phyloP scores from a whole-genome alignment of 345 rosid genomes.

The Eucalyptus pauciflora region DNA sequence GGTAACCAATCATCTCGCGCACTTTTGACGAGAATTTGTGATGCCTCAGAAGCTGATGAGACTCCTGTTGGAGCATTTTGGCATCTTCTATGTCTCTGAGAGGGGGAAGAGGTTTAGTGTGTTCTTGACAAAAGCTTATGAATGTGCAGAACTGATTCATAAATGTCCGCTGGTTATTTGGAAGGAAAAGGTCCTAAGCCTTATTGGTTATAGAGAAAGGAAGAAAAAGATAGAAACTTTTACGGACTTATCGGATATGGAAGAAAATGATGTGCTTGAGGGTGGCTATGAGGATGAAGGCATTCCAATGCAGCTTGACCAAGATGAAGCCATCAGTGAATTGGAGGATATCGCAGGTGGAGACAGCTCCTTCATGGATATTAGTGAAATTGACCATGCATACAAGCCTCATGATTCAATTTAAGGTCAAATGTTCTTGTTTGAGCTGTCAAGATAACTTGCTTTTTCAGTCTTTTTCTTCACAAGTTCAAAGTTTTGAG shows the following conservation, averaged over 20 bases:
- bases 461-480: neutral
- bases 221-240: constrained; percentile 37
- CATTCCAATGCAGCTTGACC: constrained; percentile 10
- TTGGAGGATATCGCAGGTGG: neutral
- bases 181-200: constrained; percentile 57
- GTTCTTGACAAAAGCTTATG: constrained; percentile 69
- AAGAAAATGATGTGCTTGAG: constrained; percentile 13
- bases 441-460: neutral
- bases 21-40: constrained; percentile 59
- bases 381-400: too few species aligned
- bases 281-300: constrained; percentile 18
- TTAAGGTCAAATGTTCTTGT: neutral
- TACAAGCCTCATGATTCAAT: too few species aligned
- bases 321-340: neutral
- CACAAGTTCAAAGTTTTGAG: neutral
- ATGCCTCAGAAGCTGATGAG: constrained; percentile 96
- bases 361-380: neutral
- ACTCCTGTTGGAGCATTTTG: constrained; percentile 73
- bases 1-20: constrained; percentile 79
- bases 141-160: constrained; percentile 52
- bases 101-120: constrained; percentile 81
- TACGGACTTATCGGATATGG: constrained; percentile 36
- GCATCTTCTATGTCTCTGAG: constrained; percentile 74
- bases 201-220: constrained; percentile 50
- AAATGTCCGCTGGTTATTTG: constrained; percentile 18